Evolutionary conservation across 768 basidiomycete genomes (phyloP), one percentile per base, ranked within the genome.

Genomic region (Pleurotus eryngii): DNA sequence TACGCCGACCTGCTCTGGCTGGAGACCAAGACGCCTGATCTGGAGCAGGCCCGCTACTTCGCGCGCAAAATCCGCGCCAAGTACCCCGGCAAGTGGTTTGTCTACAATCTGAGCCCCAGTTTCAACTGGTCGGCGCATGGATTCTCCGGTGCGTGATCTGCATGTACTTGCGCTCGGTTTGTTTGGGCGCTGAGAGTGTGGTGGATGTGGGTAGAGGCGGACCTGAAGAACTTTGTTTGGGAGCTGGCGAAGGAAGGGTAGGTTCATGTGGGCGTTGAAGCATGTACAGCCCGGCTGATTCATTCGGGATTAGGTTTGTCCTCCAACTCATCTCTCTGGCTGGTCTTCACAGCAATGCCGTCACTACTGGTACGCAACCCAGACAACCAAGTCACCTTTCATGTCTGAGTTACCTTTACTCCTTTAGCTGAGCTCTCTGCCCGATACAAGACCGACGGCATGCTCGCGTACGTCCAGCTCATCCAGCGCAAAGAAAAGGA

Each of bases 71-170:
- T 95, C 63, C 76, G 89, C 54, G 82, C 81, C 60, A 77, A 78
- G 66, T 82, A 82, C 65, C 92, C 93, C 40, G 84, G 78, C 60
- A 92, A 91, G 87, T 87, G 84, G 85, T 83, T 97, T 62, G 93
- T 96, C 18, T 97, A 95, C 68, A 97, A 96, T 68, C 74, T 97
- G 57, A 94, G 92, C 64, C 95, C 94, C 4, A 92, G 91, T 66
- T 96, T 96, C 77, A 94, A 95, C 69, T 96, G 93, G 94, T 75
- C 83, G n/a, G 80, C 77, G 22, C 85, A 88, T 63, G 92, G 92
- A 12, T 95, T 90, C 70, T 81, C 81, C 45, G 83, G 86, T 85
- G 47, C 55, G 71, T n/a, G 38, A 20, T 30, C 27, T 8, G 8
- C 27, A 6, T 8, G 1, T 30, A 30, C 27, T 30, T 30, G 27